These are phyloP conservation scores for Austroboletus festivus DNA, from an alignment of 768 basidiomycete genomes.

Conservation along the genomic window DNA sequence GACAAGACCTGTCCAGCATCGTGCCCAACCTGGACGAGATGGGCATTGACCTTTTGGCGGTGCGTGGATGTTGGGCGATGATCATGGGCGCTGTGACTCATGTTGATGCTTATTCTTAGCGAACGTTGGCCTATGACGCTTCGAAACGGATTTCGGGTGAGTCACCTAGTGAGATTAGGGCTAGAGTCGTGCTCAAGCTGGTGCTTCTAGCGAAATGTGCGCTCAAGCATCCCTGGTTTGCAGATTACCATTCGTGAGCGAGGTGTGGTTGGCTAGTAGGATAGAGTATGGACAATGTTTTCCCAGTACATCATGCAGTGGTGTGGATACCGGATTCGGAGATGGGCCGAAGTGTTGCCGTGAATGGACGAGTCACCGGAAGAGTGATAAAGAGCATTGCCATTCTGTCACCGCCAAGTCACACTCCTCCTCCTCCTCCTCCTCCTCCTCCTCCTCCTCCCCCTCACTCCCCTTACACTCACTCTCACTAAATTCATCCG, in stretches of 20 bases:
- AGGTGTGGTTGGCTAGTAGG: neutral
- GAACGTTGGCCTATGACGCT: slow-evolving; percentile 81
- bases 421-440: slow-evolving; percentile 20
- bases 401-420: slow-evolving; percentile 29
- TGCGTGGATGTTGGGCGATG: slow-evolving; percentile 30
- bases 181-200: neutral
- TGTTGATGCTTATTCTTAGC: slow-evolving; percentile 37
- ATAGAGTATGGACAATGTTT: slow-evolving; percentile 24
- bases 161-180: slow-evolving; percentile 15
- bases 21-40: slow-evolving; percentile 71
- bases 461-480: neutral
- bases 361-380: slow-evolving; percentile 24
- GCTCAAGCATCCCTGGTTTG: slow-evolving; percentile 46
- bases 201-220: slow-evolving; percentile 52
- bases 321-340: neutral
- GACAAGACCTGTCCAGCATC: slow-evolving; percentile 62
- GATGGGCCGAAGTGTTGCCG: slow-evolving; percentile 21
- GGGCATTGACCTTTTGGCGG: slow-evolving; percentile 81
- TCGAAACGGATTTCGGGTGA: slow-evolving; percentile 89
- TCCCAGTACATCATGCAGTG: slow-evolving; percentile 18
- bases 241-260: slow-evolving; percentile 43
- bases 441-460: slow-evolving; percentile 6
- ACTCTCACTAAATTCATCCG: too few relatives aligned
- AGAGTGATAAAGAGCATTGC: slow-evolving; percentile 34
- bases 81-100: slow-evolving; percentile 1